Base-by-base conservation (phyloP, 305 asterid species). In the Ilex paraguariensis region DNA sequence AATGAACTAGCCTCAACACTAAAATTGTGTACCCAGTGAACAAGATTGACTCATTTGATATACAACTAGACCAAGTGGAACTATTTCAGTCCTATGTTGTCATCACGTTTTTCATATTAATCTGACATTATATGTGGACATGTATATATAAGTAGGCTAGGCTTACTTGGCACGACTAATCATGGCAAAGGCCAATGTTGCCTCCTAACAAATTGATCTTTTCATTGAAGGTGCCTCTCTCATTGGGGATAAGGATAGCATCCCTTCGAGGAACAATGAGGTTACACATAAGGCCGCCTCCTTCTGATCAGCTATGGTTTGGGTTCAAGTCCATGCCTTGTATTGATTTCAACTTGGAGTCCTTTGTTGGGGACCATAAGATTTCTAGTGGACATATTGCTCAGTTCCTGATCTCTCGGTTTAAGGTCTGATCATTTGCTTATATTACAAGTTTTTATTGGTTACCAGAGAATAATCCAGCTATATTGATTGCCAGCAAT, bases 251-350 rank as follows among this genome's bases (percentile, higher is more conserved):
- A 61, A 82, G 76, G 74, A 72, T 93, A 66, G 81, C 98, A 72
- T 81, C 94, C 64, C 76, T 93, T 60, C 80, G 75, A 77, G 98
- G 98, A 80, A 90, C 97, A 48, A 51, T 90, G 73, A 75, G 88
- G 55, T 60, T 93, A 57, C 80, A 72, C 76, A 67, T 93, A 77
- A 90, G 84, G 87, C 85, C 97, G 51, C 99, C 99, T 58, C 99
- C 97, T 75, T 93, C 97, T 44, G 97, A 90, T 83, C 95, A 82
- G 71, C 72, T 93, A 68, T 93, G 99, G 97, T 79, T 81, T 77
- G 94, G 89, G 53, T 93, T 93, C 83, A 78, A 87, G 59, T 73
- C 88, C 11, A 87, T 93, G 97, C 99, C 99, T 55, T 94, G 84
- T 70, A 73, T 93, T 67, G 92, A 87, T 54, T 82, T 93, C 63